Evolutionary conservation across 495 filamentous ascomycete species (phyloP).

Genomic region (Achaetomiella virescens): DNA sequence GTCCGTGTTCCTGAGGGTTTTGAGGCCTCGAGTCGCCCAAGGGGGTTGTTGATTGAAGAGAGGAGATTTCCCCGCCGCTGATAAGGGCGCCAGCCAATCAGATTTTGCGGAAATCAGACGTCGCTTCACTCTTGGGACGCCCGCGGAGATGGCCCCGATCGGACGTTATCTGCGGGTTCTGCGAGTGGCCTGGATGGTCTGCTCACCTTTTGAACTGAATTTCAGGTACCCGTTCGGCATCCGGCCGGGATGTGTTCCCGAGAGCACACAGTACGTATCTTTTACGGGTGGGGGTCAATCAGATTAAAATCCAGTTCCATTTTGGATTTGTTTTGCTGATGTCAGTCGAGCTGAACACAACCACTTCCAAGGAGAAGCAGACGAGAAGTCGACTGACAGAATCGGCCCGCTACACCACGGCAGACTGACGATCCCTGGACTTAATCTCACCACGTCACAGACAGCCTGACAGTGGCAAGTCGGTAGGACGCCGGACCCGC

Average conservation of each 20-base stretch:
- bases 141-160: slow-evolving; percentile 10
- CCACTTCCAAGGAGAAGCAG: no score
- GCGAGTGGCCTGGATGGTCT: no score
- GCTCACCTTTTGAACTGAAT: neutral
- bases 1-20: no score
- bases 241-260: neutral
- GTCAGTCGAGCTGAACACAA: no score
- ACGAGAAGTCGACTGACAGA: no score
- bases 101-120: neutral
- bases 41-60: slow-evolving; percentile 1
- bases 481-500: neutral
- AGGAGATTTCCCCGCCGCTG: neutral
- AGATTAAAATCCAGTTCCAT: no score
- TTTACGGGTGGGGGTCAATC: no score
- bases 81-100: slow-evolving; percentile 14
- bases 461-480: neutral
- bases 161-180: neutral
- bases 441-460: neutral
- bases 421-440: no score
- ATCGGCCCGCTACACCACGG: no score
- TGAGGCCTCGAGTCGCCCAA: no score
- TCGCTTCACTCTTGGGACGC: slow-evolving; percentile 6
- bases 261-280: neutral
- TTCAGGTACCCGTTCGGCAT: neutral
- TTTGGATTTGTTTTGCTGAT: no score